These are phyloP conservation scores for Saturnispora saitoi DNA, from an alignment of 805 yeast genomes.

Conservation along the genomic window DNA sequence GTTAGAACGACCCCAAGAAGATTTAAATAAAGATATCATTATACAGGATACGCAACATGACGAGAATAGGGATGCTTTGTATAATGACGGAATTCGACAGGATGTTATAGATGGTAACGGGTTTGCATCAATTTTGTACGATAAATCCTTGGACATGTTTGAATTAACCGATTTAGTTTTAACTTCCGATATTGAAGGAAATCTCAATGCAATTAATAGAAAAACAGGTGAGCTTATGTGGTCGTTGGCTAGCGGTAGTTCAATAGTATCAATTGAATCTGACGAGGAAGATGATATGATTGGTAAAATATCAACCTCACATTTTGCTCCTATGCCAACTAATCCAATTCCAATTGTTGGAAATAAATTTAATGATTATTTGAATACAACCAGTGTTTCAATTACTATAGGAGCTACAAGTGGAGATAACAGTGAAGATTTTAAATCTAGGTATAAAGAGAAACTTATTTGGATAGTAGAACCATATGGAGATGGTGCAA, in stretches of 20 bases:
- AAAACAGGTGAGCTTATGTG: constrained; percentile 67
- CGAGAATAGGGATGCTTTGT: neutral
- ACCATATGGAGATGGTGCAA: constrained; percentile 75
- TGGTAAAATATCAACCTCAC: constrained; percentile 4
- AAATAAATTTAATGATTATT: neutral
- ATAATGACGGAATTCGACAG: constrained; percentile 4
- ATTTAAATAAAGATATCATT: neutral
- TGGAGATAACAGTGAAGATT: neutral
- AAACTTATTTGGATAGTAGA: constrained; percentile 77
- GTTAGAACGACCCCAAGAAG: neutral
- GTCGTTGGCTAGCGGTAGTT: constrained; percentile 60
- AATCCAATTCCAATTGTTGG: neutral
- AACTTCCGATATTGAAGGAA: constrained; percentile 80
- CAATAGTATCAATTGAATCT: constrained; percentile 40
- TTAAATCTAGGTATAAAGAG: neutral
- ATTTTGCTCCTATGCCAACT: neutral
- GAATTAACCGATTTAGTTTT: constrained; percentile 46
- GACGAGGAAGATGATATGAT: constrained; percentile 4
- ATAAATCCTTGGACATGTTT: constrained; percentile 19
- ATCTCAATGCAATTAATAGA: constrained; percentile 71
- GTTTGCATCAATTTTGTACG: neutral
- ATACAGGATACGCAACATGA: neutral
- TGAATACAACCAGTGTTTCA: neutral
- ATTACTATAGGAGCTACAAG: neutral
- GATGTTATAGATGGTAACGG: neutral